Evolutionary conservation across 805 yeast genomes (phyloP).

Genomic region (Nakazawaea anatomiae): DNA sequence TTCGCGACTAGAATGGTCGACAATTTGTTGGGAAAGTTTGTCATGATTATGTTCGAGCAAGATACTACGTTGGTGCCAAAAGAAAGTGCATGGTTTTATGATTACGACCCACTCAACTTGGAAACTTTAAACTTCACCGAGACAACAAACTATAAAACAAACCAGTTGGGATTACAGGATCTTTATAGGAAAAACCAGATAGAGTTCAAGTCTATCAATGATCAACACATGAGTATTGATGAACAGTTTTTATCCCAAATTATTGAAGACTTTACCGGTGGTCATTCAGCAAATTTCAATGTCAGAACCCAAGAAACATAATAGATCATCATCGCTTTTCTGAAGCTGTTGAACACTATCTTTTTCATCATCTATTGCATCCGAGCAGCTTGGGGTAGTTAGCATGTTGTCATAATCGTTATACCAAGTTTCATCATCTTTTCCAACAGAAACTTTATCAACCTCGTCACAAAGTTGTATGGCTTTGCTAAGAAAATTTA

Average conservation of each 20-base stretch:
- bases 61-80: conserved; percentile 72
- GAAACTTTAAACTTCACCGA: conserved; percentile 36
- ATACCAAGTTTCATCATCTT: not conserved
- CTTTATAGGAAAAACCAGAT: conserved; percentile 39
- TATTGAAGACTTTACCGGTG: conserved; percentile 3
- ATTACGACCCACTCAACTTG: conserved; percentile 39
- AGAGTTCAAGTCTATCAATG: conserved; percentile 46
- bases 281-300: conserved; percentile 15
- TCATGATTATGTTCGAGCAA: conserved; percentile 50
- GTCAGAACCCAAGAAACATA: conserved; percentile 21
- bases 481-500: no score
- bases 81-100: conserved; percentile 65
- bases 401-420: not conserved
- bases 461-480: no score
- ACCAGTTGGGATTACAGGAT: conserved; percentile 53
- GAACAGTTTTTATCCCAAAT: conserved; percentile 42
- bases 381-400: no score
- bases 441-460: no score
- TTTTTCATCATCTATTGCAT: no score
- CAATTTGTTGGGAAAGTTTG: conserved; percentile 44
- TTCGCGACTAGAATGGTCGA: conserved; percentile 24
- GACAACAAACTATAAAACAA: conserved; percentile 44
- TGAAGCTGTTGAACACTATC: not conserved
- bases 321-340: conserved; percentile 3
- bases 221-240: conserved; percentile 60